Evolutionary conservation across 352 stramenopile genomes (phyloP), one percentile per base, ranked within the genome.

Genomic region (Globisporangium paddicum): DNA sequence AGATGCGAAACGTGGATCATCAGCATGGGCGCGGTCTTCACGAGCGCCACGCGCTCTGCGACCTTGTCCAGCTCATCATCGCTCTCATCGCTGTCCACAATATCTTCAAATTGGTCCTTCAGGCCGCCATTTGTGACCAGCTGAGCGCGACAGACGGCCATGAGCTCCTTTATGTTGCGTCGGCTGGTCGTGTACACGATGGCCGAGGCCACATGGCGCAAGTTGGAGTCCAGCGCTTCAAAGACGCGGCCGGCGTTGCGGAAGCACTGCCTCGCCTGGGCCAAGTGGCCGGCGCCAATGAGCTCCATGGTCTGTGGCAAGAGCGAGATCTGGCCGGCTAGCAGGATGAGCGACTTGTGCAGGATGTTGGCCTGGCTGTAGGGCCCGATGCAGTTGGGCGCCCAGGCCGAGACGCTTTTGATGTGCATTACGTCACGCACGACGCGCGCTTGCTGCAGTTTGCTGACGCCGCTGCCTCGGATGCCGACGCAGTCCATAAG

Each of bases 301-400:
- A 99, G 65, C 19, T 73, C 71, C 97, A 99, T 99, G 5, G 83
- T 99, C 37, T 87, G 74, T 14, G 97, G 96, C 48, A 92, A 67
- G 54, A 99, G 84, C 30, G 93, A 89, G 69, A 99, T 98, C 77
- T 99, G 96, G n/a, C 97, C 97, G 0, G 97, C 96, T 14, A 98
- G 52, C 40, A 98, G 83, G 30, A 98, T 89, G n/a, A 99, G 66
- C 5, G 81, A 81, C 37, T 80, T 81, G 58, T 95, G 77, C 6
- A 99, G 63, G 16, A 92, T 86, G 73, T 99, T 99, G 25, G 94
- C 93, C 81, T 99, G 97, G 62, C 92, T 98, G 77, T 99, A 99
- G 3, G 97, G 97, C 2, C 97, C 97, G 61, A 99, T 98, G 78
- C 97, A 99, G 37, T 98, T 92, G 0, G 97, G 97, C 5, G 97